These are phyloP conservation scores for Grigorovia transvaalensis DNA, from an alignment of 805 yeast genomes.

Conservation along the genomic window DNA sequence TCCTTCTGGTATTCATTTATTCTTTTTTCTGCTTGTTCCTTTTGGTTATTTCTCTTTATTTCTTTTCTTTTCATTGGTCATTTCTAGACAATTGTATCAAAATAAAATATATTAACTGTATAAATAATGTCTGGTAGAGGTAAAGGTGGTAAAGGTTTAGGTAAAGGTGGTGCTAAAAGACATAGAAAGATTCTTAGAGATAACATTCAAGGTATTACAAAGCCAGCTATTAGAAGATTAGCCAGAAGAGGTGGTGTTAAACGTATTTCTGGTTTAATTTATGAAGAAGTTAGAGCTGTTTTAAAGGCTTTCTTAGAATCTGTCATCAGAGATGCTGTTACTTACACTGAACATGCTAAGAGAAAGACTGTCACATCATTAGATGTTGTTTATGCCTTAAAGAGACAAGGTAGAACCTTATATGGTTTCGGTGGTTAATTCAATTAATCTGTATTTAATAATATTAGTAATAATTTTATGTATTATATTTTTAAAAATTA, in stretches of 20 bases:
- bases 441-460: not conserved
- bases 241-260: constrained; percentile 99
- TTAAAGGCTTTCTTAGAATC: constrained; percentile 91
- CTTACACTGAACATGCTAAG: constrained; percentile 99
- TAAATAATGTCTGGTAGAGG: constrained; percentile 91
- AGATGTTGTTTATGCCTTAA: constrained; percentile 97
- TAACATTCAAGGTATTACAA: constrained; percentile 98
- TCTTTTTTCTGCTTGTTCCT: not conserved
- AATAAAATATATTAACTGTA: constrained; percentile 7
- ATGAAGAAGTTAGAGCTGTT: constrained; percentile 98
- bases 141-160: constrained; percentile 99
- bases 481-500: not conserved
- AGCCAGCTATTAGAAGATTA: constrained; percentile 99
- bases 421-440: constrained; percentile 98
- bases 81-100: too few relatives aligned
- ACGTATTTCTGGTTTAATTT: constrained; percentile 97
- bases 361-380: constrained; percentile 99
- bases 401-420: constrained; percentile 99
- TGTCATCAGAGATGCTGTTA: constrained; percentile 98
- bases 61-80: not conserved
- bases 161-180: constrained; percentile 99
- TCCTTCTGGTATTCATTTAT: not conserved
- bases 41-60: not conserved
- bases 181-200: constrained; percentile 99
- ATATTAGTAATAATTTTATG: not conserved